Percentiles rank a stretch among this genome's conserved stretches.
Conservation (phyloP, 495 filamentous ascomycete genomes). For the Terfezia claveryi region DNA sequence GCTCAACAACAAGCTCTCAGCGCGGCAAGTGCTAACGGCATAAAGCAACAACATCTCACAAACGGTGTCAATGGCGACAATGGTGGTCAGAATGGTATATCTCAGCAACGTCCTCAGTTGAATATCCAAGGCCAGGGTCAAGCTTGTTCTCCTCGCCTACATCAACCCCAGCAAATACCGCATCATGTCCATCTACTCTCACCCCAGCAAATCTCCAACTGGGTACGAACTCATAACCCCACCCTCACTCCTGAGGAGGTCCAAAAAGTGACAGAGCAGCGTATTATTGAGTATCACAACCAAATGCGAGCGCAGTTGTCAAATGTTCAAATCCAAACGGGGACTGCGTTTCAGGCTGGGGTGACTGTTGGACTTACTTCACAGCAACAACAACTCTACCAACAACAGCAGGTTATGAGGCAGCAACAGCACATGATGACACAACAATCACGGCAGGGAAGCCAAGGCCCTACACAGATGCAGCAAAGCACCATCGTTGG, state of each 20-base stretch:
- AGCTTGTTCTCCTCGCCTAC: neutral
- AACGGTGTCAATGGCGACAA: conserved; percentile 6
- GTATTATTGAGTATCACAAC: conserved; percentile 7
- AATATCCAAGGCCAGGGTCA: neutral
- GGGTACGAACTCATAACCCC: neutral
- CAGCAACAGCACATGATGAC: neutral
- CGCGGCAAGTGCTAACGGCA: conserved; percentile 6
- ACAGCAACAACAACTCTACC: neutral
- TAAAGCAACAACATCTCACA: conserved; percentile 3
- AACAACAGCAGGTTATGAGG: conserved; percentile 9
- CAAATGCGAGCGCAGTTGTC: conserved; percentile 8
- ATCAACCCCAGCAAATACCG: neutral
- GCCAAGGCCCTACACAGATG: neutral
- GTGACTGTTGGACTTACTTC: neutral
- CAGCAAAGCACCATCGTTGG: neutral
- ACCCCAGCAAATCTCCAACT: neutral
- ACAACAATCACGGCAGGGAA: neutral
- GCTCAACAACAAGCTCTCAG: conserved; percentile 8
- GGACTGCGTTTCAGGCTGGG: conserved; percentile 2
- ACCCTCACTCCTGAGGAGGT: conserved; percentile 10
- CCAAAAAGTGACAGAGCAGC: conserved; percentile 15
- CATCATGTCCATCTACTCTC: neutral
- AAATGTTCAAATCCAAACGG: conserved; percentile 8
- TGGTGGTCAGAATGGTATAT: conserved; percentile 5
- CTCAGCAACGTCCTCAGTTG: neutral